Evolutionary conservation across 192 early-diverging fungal genomes (phyloP), one percentile per base, ranked within the genome.

Genomic region (Glomus cerebriforme): DNA sequence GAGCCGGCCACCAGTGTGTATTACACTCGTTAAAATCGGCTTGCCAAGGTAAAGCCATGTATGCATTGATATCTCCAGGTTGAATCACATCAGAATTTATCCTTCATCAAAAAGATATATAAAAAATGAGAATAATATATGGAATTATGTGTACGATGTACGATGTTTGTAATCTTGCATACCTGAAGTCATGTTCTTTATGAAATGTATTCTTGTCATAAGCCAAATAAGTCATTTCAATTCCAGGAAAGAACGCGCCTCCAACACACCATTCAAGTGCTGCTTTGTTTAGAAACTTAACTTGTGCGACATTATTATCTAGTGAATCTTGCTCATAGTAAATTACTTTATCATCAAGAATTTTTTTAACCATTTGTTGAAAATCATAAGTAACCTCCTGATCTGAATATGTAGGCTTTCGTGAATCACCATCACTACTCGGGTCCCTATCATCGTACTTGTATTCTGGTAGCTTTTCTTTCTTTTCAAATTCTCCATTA

Each of bases 21-120:
- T 59, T 24, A 31, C 73, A 75, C 29, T 75, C 73, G 27, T 37
- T 35, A 75, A 75, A 75, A 75, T 60, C 73, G 1, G 58, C 73
- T 75, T 75, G 73, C 73, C 58, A 75, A 29, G 73, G 58, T 75
- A 75, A 35, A 75, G 73, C 58, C 58, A 75, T 62, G 43, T 34
- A 75, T 62, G 29, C 59, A 62, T 75, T 75, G 34, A 75, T 60
- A 62, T 62, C 54, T n/a, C 73, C 73, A 62, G 73, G 73, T 15
- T n/a, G 3, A 24, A 62, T 24, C 10, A n/a, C 24, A 10, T 59
- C 19, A 26, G 73, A 32, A 62, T 75, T 62, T 39, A 75, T 75
- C 34, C 73, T 75, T 15, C 15, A 17, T 19, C 2, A 54, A 13
- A 5, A 5, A 5, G 1, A 49, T 3, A 10, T 65, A 39, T 39